Base-by-base conservation (phyloP, 2,329 filamentous ascomycete species). In the Blastomyces emzantsi region DNA sequence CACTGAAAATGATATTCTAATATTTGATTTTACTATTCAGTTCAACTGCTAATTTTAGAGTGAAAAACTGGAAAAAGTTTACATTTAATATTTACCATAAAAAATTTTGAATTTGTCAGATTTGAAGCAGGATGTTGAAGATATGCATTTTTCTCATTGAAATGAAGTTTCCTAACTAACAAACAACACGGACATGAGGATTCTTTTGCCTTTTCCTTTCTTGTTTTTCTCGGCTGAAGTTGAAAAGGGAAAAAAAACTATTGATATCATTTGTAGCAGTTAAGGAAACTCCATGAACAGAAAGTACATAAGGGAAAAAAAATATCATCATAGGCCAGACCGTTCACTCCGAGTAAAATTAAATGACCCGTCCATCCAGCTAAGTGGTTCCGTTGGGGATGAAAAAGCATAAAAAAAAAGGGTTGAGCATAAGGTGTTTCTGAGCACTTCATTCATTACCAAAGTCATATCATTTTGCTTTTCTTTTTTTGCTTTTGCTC, bases 381-480 rank as follows among this genome's bases (percentile, higher is more conserved):
- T 43, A 25, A 19, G 17, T 43, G 41, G 28, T 41, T 25, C 56
- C 28, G 6, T 55, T 55, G 28, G 52, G 13, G 15, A 55, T 15
- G n/a, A 33, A 15, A 33, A 55, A 55, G 8, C 17, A n/a, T 15
- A 33, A 54, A 19, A 17, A 54, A 19, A 28, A 33, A 54, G 5
- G 30, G 6, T 33, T 30, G 15, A 36, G 28, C 33, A 36, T 7
- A 3, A 22, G 30, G 15, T 15, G 9, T 30, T 55, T 33, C 30
- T 17, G 13, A 55, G 52, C 25, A 55, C 28, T 36, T 15, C 52
- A 55, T 55, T 55, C 52, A 55, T 55, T 55, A 19, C 13, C 52
- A 55, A 33, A n/a, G 33, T 55, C 52, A 55, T 55, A 55, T 55
- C n/a, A 51, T 52, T 43, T 55, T 57, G 28, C 36, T 55, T 36